phyloP scores from a whole-genome alignment of 768 basidiomycete genomes.

The Rhodotorula paludigena region DNA sequence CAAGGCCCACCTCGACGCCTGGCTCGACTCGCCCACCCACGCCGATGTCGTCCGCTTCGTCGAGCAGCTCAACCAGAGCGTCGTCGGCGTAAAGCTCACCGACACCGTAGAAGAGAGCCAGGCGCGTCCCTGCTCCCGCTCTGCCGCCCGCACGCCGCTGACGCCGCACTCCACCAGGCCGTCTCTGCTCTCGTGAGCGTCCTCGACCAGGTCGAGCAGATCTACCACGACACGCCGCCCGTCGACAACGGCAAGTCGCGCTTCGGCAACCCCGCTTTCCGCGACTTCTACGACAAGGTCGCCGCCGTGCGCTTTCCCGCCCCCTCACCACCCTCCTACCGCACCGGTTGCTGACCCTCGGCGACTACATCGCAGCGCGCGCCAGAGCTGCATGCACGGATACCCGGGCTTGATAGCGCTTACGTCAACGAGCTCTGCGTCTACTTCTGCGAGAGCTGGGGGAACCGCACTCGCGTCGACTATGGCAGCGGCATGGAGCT shows the following conservation, averaged over 20 bases:
- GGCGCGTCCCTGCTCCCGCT: conserved; percentile 51
- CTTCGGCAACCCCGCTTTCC: conserved; percentile 96
- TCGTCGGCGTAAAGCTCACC: conserved; percentile 69
- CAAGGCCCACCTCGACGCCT: conserved; percentile 70
- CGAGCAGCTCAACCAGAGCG: conserved; percentile 65
- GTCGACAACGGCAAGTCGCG: conserved; percentile 77
- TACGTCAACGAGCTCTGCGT: conserved; percentile 64
- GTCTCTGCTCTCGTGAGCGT: conserved; percentile 60
- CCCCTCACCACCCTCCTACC: not conserved
- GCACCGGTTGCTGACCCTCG: not conserved
- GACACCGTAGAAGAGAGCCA: conserved; percentile 59
- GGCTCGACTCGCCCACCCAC: conserved; percentile 69
- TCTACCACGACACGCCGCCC: conserved; percentile 69
- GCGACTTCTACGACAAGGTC: conserved; percentile 80
- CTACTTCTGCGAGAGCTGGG: conserved; percentile 87
- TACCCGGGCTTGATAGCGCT: conserved; percentile 59
- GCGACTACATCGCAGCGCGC: conserved; percentile 51
- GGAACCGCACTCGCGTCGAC: conserved; percentile 83
- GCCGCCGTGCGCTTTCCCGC: conserved; percentile 53
- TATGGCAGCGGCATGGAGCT: conserved; percentile 99
- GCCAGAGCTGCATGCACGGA: conserved; percentile 55
- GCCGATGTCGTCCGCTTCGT: conserved; percentile 65
- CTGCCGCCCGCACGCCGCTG: not conserved
- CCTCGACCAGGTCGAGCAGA: conserved; percentile 62
- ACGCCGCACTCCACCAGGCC: conserved; percentile 52